These are phyloP conservation scores for Flaveria robusta DNA, from an alignment of 129 eudicot genomes.

Conservation along the genomic window DNA sequence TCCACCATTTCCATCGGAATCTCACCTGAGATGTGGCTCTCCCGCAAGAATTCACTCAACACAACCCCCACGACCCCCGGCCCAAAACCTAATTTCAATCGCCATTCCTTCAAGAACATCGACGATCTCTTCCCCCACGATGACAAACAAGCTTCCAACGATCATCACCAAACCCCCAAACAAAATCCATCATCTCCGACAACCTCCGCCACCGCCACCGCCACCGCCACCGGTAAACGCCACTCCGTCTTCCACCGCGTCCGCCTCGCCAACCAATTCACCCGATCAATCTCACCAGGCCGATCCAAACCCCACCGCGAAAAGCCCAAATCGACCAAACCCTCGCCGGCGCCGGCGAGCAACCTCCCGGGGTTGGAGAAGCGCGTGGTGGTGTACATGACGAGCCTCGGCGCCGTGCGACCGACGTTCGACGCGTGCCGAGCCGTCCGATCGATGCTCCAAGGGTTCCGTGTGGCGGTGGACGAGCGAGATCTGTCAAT, in stretches of 20 bases:
- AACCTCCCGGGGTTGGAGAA: constrained; percentile 49
- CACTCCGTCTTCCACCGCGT: constrained; percentile 70
- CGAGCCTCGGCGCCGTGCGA: constrained; percentile 82
- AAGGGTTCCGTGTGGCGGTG: constrained; percentile 65
- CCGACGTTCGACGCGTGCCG: constrained; percentile 87
- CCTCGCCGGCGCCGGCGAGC: not conserved
- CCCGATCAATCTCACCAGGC: constrained; percentile 43
- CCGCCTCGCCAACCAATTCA: constrained; percentile 44
- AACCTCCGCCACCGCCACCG: constrained; percentile 8
- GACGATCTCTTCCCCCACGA: constrained; percentile 18
- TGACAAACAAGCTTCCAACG: constrained; percentile 10
- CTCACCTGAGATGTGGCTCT: constrained; percentile 26
- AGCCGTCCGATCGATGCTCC: constrained; percentile 60
- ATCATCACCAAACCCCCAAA: constrained; percentile 1
- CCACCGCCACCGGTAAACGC: not conserved
- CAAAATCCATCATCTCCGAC: not conserved
- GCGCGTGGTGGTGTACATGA: constrained; percentile 62
- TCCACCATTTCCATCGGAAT: not conserved
- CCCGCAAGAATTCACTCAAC: constrained; percentile 28
- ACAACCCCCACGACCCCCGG: constrained; percentile 6
- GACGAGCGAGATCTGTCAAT: constrained; percentile 89
- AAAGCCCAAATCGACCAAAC: not conserved
- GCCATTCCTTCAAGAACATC: constrained; percentile 34
- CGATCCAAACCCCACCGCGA: constrained; percentile 19
- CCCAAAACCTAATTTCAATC: constrained; percentile 25